These are phyloP conservation scores for Neocallimastix lanati DNA, from an alignment of 192 early-diverging fungal species.

Conservation along the genomic window DNA sequence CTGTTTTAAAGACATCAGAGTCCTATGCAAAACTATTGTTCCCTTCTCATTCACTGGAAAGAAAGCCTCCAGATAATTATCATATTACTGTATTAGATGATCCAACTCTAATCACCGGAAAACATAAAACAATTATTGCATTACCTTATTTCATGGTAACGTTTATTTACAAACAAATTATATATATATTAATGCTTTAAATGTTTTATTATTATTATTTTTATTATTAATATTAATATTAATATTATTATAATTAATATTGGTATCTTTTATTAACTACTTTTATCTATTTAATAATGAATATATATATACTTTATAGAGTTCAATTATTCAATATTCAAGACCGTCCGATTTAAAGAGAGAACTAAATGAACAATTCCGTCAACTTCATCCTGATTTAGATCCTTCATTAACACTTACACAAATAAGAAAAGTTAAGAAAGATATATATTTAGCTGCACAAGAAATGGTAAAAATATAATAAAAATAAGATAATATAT, in stretches of 20 bases:
- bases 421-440: conserved; percentile 71
- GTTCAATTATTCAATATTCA: conserved; percentile 65
- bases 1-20: too few species aligned
- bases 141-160: conserved; percentile 62
- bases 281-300: too few species aligned
- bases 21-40: too few species aligned
- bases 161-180: conserved; percentile 2
- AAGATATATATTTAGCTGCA: conserved; percentile 38
- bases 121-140: conserved; percentile 56
- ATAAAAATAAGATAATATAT: background rate
- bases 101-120: conserved; percentile 61
- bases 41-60: too few species aligned
- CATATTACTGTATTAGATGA: conserved; percentile 41
- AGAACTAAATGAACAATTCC: conserved; percentile 75
- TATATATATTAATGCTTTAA: too few species aligned
- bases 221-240: too few species aligned
- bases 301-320: conserved; percentile 23
- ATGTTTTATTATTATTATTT: too few species aligned
- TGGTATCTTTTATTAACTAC: too few species aligned
- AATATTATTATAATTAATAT: too few species aligned
- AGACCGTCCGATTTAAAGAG: conserved; percentile 64
- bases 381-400: conserved; percentile 59
- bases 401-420: conserved; percentile 64
- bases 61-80: too few species aligned
- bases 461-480: conserved; percentile 14